Conservation (phyloP, 805 yeast genomes). For the Candida methanosorbosa region DNA sequence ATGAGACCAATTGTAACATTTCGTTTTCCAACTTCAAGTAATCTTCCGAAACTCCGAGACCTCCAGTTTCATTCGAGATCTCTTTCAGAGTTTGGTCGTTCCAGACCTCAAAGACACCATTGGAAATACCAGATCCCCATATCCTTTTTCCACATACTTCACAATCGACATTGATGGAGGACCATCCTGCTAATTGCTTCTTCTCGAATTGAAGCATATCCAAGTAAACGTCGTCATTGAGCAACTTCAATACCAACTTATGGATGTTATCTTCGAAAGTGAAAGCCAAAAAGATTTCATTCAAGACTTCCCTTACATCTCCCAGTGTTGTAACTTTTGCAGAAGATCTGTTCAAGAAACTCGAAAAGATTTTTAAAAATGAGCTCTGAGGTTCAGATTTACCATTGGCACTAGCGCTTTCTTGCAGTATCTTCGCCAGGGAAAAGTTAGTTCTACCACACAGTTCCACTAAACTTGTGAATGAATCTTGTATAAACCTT, state of each 20-base stretch:
- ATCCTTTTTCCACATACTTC: conserved; percentile 67
- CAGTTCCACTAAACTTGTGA: conserved; percentile 29
- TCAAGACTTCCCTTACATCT: conserved; percentile 50
- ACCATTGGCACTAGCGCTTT: neutral
- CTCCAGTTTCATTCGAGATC: neutral
- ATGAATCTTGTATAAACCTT: conserved; percentile 32
- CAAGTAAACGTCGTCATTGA: conserved; percentile 47
- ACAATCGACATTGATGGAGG: conserved; percentile 45
- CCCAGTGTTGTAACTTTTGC: conserved; percentile 44
- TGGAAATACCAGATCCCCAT: conserved; percentile 57
- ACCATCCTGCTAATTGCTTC: conserved; percentile 55
- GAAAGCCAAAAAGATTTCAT: conserved; percentile 57
- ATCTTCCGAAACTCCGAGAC: neutral
- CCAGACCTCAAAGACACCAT: conserved; percentile 49
- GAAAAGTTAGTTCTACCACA: conserved; percentile 2
- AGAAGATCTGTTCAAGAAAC: conserved; percentile 41
- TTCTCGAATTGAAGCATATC: conserved; percentile 34
- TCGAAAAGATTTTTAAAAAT: conserved; percentile 46
- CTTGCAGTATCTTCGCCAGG: neutral
- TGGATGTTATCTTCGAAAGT: conserved; percentile 54
- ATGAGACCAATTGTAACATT: conserved; percentile 34
- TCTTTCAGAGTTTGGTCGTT: conserved; percentile 27
- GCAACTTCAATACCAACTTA: conserved; percentile 38
- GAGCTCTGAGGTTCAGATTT: conserved; percentile 4
- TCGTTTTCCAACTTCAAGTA: conserved; percentile 3